A percentile compares a stretch with the other conserved stretches of the same genome.
phyloP scores from a whole-genome alignment of 257 asterid species.

The Verbena officinalis region DNA sequence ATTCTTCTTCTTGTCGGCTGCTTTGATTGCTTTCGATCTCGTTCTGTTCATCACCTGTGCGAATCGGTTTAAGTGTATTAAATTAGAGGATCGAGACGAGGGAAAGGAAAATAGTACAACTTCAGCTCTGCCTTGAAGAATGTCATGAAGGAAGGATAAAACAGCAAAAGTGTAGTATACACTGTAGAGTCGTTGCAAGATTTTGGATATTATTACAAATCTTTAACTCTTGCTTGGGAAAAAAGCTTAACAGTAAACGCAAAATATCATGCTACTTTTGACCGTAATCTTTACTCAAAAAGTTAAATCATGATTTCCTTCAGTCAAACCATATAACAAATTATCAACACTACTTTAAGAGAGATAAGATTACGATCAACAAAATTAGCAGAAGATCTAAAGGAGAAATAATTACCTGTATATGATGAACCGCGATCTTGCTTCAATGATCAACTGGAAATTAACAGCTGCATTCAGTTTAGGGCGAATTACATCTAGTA shows the following conservation, averaged over 20 bases:
- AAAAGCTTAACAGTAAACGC: constrained; percentile 26
- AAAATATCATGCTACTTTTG: constrained; percentile 10
- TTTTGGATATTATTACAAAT: constrained; percentile 17
- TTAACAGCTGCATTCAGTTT: neutral
- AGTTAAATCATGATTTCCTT: neutral
- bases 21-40: constrained; percentile 58
- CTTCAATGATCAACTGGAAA: constrained; percentile 1
- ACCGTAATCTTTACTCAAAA: constrained; percentile 19
- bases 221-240: constrained; percentile 15
- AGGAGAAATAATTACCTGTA: neutral
- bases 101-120: constrained; percentile 29
- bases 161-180: constrained; percentile 33
- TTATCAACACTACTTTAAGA: constrained; percentile 7
- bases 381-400: constrained; percentile 1
- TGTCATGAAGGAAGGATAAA: constrained; percentile 26
- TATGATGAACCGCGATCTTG: neutral
- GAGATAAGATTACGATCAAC: constrained; percentile 7
- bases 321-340: constrained; percentile 1
- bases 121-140: constrained; percentile 32
- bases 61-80: constrained; percentile 61
- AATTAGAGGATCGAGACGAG: constrained; percentile 48
- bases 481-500: too few relatives aligned
- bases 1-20: constrained; percentile 79
- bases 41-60: constrained; percentile 62
- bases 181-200: constrained; percentile 24